These are phyloP conservation scores for Austroboletus festivus DNA, from an alignment of 768 basidiomycete genomes.

Conservation along the genomic window DNA sequence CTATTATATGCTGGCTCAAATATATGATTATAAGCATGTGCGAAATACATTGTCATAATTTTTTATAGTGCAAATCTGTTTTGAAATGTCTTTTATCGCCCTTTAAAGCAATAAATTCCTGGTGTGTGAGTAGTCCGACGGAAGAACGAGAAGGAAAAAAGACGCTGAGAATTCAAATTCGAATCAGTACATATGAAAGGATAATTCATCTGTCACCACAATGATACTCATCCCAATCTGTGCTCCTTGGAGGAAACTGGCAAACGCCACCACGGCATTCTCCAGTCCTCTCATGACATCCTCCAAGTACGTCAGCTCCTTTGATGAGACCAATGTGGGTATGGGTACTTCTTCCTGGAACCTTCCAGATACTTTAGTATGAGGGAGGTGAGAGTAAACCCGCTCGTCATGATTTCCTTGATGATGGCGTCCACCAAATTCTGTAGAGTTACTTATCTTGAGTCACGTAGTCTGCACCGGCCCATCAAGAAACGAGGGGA, in stretches of 20 bases:
- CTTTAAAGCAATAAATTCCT: no score
- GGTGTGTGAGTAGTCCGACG: no score
- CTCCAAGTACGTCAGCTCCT: constrained; percentile 45
- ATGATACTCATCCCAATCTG: constrained; percentile 9
- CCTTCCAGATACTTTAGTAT: constrained; percentile 34
- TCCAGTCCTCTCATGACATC: constrained; percentile 41
- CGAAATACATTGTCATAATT: no score
- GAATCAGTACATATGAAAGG: no score
- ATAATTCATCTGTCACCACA: not conserved
- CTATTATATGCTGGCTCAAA: no score
- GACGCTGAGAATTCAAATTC: no score
- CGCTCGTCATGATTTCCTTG: constrained; percentile 36
- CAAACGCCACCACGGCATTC: not conserved
- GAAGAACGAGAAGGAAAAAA: no score
- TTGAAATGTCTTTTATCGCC: no score
- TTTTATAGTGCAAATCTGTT: no score
- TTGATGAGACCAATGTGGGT: constrained; percentile 38
- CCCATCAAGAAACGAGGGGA: no score
- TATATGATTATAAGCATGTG: no score
- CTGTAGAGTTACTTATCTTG: constrained; percentile 11
- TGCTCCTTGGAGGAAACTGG: constrained; percentile 6
- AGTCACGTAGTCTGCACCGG: no score
- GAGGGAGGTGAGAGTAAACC: constrained; percentile 17
- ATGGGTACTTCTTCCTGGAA: constrained; percentile 39
- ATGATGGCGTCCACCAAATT: constrained; percentile 38